Base-by-base conservation (phyloP, 768 basidiomycete genomes). In the Fomitopsis pulvina region DNA sequence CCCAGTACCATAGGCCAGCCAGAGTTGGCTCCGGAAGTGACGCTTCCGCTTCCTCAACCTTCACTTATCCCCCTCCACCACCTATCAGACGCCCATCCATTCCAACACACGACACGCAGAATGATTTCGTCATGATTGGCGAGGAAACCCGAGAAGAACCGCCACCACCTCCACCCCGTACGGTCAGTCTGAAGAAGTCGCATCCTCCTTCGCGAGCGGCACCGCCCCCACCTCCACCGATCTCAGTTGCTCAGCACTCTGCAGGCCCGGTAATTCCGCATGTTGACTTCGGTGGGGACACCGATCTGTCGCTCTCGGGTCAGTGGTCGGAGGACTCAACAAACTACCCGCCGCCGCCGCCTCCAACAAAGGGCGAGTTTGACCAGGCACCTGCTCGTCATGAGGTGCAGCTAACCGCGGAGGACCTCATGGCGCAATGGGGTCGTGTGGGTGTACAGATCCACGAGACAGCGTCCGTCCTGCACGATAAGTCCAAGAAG, bases 401-500 rank as follows among this genome's bases (percentile, higher is more conserved):
- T 11, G 75, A 77, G 8, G 58, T 63, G 3, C 70, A 69, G 7
- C 59, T 79, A 39, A 68, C 77, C 28, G 51, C 78, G 0, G 88
- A 90, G 37, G 84, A 90, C 12, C 69, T 96, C 44, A 79, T 80
- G 55, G 70, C 73, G 1, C 66, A 90, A 4, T 85, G 85, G 78
- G 79, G 79, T 4, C 79, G 81, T 25, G 80, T 88, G 1, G 93
- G 93, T 10, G 78, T 82, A 3, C 81, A 81, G 50, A 74, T 95
- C 2, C 78, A 80, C 59, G 81, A 88, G 55, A 73, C 78, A 0
- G 91, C 92, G 1, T 75, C 77, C 14, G 67, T 71, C 34, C 62
- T 93, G 45, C 78, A 74, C 53, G 86, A 87, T 29, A 83, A 85
- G 56, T 90, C 88, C 32, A 92, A 85, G 68, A 84, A 79, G 65